A percentile compares a stretch with the other conserved stretches of the same genome.
These are phyloP conservation scores for Myriosclerotinia curreyana DNA, from an alignment of 2,329 filamentous ascomycete genomes.

Conservation along the genomic window DNA sequence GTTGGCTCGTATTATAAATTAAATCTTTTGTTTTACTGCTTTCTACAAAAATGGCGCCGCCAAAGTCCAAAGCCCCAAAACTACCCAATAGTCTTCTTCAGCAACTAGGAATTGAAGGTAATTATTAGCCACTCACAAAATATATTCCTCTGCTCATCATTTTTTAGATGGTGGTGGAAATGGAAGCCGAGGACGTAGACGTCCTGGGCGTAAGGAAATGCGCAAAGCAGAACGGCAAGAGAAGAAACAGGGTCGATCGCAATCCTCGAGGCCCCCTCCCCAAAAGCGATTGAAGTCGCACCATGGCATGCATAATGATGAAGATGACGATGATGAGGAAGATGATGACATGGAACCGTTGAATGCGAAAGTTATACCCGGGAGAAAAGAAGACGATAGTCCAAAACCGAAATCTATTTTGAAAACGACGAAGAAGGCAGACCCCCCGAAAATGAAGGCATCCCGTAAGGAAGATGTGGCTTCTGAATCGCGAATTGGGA, in stretches of 20 bases:
- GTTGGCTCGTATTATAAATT: not conserved
- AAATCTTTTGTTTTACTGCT: not conserved
- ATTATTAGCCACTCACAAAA: conserved; percentile 7
- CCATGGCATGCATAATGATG: conserved; percentile 18
- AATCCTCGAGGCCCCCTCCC: conserved; percentile 32
- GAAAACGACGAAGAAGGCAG: conserved; percentile 33
- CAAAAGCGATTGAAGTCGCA: conserved; percentile 33
- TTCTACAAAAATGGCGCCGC: conserved; percentile 30
- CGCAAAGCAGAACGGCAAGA: conserved; percentile 38
- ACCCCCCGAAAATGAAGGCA: conserved; percentile 15
- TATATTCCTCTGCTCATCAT: conserved; percentile 15
- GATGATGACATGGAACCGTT: conserved; percentile 17
- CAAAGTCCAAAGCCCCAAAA: conserved; percentile 41
- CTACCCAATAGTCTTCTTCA: conserved; percentile 47
- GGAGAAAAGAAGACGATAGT: conserved; percentile 13
- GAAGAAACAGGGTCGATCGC: conserved; percentile 32
- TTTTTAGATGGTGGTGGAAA: conserved; percentile 6
- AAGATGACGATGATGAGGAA: conserved; percentile 12
- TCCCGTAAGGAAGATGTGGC: not conserved
- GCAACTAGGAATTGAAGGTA: conserved; percentile 44
- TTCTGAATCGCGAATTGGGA: conserved; percentile 16
- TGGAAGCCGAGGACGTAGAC: conserved; percentile 30
- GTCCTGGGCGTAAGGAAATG: conserved; percentile 37
- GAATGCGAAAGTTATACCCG: conserved; percentile 9
- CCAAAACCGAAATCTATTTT: conserved; percentile 36